Evolutionary conservation across 805 yeast genomes (phyloP).

Genomic region (Cyberlindnera saturnus): DNA sequence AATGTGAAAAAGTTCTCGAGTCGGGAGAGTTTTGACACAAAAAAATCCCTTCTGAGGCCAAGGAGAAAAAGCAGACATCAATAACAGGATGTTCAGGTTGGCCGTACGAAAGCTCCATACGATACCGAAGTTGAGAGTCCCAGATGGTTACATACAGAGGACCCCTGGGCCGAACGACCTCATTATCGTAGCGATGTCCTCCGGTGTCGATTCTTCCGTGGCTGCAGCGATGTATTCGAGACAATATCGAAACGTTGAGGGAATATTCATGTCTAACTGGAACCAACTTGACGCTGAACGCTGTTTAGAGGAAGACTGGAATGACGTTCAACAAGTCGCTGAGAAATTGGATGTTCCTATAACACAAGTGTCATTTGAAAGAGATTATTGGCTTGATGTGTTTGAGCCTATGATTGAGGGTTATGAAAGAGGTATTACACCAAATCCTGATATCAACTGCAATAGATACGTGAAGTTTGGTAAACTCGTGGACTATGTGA

Average conservation of each 20-base stretch:
- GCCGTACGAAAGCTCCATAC: slow-evolving; percentile 1
- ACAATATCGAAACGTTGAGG: slow-evolving; percentile 56
- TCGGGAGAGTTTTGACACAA: too few relatives aligned
- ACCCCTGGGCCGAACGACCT: slow-evolving; percentile 49
- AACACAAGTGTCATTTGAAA: slow-evolving; percentile 76
- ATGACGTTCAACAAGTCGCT: slow-evolving; percentile 67
- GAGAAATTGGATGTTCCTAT: slow-evolving; percentile 57
- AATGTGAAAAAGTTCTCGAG: too few relatives aligned
- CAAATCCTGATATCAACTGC: slow-evolving; percentile 92
- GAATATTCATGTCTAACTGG: slow-evolving; percentile 88
- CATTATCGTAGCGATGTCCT: slow-evolving; percentile 85
- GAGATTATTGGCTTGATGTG: slow-evolving; percentile 89
- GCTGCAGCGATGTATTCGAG: slow-evolving; percentile 64
- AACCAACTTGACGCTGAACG: slow-evolving; percentile 36
- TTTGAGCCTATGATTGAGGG: slow-evolving; percentile 84
- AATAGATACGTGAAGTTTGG: slow-evolving; percentile 88
- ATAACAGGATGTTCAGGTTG: too few relatives aligned
- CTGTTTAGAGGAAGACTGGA: slow-evolving; percentile 88
- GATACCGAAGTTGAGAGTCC: slow-evolving; percentile 8
- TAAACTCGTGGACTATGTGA: slow-evolving; percentile 51
- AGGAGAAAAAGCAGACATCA: too few relatives aligned
- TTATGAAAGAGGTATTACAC: slow-evolving; percentile 73
- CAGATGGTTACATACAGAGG: slow-evolving; percentile 28
- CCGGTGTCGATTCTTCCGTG: slow-evolving; percentile 94
- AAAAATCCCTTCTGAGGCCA: too few relatives aligned